These are phyloP conservation scores for Penicillium thymicola DNA, from an alignment of 2,329 filamentous ascomycete genomes.

Conservation along the genomic window DNA sequence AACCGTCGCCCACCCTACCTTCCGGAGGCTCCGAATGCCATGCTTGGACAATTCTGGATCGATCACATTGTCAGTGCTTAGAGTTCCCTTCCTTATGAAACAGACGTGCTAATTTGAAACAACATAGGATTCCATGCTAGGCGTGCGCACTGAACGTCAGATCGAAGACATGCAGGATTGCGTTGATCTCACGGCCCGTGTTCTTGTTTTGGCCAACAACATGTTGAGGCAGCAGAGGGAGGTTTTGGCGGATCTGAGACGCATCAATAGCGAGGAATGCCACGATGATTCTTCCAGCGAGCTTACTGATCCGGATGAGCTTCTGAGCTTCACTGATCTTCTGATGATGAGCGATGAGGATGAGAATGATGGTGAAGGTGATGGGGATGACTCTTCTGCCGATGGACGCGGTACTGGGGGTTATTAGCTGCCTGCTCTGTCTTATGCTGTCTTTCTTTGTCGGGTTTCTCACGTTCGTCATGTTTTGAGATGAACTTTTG, in stretches of 20 bases:
- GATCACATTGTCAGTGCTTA: neutral
- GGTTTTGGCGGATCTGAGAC: neutral
- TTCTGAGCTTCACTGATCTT: too few relatives aligned
- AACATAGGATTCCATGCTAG: neutral
- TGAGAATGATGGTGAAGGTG: neutral
- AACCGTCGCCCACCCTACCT: neutral
- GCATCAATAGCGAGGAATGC: neutral
- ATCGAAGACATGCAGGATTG: neutral
- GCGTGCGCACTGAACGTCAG: neutral
- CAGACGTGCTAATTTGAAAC: neutral
- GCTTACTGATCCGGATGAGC: neutral
- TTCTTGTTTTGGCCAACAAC: neutral
- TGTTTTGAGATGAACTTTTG: neutral
- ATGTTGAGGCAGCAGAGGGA: neutral
- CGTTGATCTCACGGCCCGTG: neutral
- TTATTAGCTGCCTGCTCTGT: neutral
- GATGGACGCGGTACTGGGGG: neutral
- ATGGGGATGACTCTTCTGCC: neutral
- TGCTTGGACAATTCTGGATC: neutral
- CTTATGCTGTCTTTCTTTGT: neutral
- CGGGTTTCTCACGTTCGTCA: neutral
- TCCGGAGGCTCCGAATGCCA: fast-evolving
- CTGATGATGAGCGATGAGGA: neutral
- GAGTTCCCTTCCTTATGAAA: too few relatives aligned
- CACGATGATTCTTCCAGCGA: neutral